These are phyloP conservation scores for Penicillium malachiteum DNA, from an alignment of 495 filamentous ascomycete genomes.

Conservation along the genomic window DNA sequence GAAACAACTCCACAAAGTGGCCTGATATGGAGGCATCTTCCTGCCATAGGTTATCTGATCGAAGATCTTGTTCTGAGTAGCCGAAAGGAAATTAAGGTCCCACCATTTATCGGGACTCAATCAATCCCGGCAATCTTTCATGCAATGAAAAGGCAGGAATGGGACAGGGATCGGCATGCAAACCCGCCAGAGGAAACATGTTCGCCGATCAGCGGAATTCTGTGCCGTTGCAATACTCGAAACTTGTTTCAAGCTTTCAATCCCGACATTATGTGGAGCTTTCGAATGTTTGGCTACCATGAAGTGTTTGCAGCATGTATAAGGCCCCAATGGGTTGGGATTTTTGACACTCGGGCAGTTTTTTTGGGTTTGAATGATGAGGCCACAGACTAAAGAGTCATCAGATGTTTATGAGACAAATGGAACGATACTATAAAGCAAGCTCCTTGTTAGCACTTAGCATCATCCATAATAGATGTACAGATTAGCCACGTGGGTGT, in stretches of 20 bases:
- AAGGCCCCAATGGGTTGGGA: no score
- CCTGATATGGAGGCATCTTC: background rate
- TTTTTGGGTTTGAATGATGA: no score
- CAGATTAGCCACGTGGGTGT: no score
- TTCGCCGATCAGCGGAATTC: background rate
- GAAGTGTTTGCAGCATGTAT: background rate
- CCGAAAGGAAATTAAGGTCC: background rate
- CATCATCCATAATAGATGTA: no score
- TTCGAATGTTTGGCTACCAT: background rate
- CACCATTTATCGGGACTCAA: background rate
- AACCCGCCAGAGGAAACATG: background rate
- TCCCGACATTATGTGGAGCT: background rate
- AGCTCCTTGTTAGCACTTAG: no score
- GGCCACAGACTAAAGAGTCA: no score
- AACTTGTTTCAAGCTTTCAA: background rate
- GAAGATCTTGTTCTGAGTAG: background rate
- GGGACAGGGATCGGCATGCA: background rate
- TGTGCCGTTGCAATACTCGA: background rate
- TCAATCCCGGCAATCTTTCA: background rate
- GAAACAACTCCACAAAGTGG: background rate
- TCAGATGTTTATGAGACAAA: no score
- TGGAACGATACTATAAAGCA: no score
- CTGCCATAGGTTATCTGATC: conserved; percentile 1
- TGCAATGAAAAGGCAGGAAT: background rate
- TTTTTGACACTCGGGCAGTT: no score